Conservation (phyloP, 75 land plant species). For the Cunninghamia lanceolata region DNA sequence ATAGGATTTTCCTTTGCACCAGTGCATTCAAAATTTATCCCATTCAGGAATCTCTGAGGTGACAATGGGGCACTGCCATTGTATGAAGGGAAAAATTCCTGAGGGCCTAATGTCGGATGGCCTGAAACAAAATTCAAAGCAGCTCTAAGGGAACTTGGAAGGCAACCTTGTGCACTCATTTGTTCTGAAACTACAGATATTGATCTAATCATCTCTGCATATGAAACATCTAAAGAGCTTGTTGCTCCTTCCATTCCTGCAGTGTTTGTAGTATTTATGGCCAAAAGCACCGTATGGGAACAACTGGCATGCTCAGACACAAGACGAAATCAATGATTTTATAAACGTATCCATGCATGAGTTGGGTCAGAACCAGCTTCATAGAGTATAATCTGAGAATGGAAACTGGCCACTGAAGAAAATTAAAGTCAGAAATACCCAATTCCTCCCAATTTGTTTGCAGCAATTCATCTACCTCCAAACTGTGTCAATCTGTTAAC, state of each 20-base stretch:
- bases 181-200: background rate
- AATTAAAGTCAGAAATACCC: background rate
- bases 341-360: background rate
- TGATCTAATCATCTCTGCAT: background rate
- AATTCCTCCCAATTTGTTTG: background rate
- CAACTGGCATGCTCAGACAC: background rate
- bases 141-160: conserved; percentile 12
- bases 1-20: conserved; percentile 9
- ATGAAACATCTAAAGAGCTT: conserved; percentile 5
- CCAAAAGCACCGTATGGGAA: background rate
- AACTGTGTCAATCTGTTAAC: conserved; percentile 3
- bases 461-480: background rate
- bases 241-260: conserved; percentile 5
- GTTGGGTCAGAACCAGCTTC: background rate
- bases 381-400: background rate
- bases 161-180: conserved; percentile 9
- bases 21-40: background rate
- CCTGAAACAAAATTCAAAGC: conserved; percentile 8
- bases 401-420: background rate
- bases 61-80: background rate
- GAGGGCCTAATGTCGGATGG: background rate
- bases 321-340: background rate
- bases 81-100: background rate
- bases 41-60: background rate
- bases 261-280: background rate